These are phyloP conservation scores for Acanthamoeba royreba DNA, from an alignment of 208 protist species.

Conservation along the genomic window DNA sequence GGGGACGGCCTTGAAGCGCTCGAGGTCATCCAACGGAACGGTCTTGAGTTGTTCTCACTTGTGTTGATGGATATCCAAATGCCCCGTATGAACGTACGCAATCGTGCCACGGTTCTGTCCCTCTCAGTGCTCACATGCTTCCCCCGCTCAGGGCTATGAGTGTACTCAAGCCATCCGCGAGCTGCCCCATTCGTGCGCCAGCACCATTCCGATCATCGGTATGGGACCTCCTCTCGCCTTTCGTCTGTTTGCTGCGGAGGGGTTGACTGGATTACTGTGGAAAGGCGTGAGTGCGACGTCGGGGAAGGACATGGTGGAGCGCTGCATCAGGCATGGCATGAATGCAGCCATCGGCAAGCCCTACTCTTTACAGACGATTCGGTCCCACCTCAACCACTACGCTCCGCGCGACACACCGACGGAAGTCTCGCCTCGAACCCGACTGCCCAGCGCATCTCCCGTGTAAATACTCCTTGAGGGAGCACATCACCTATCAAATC, in stretches of 20 bases:
- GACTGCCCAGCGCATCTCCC: too few species aligned
- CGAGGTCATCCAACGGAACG: not conserved
- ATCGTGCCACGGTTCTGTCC: too few species aligned
- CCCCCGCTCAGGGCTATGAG: not conserved
- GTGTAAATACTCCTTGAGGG: too few species aligned
- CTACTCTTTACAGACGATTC: not conserved
- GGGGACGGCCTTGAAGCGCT: not conserved
- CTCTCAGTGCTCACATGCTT: too few species aligned
- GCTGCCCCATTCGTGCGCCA: not conserved
- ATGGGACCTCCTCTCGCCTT: too few species aligned
- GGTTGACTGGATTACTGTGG: too few species aligned
- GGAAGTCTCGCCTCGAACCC: too few species aligned
- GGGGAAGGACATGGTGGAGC: not conserved
- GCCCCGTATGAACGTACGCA: not conserved
- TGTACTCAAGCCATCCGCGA: not conserved
- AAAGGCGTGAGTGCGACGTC: conserved; percentile 10
- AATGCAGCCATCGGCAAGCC: conserved; percentile 33
- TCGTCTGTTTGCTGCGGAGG: too few species aligned
- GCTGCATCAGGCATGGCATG: not conserved
- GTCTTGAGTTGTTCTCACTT: not conserved
- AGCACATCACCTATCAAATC: too few species aligned
- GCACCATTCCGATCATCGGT: not conserved
- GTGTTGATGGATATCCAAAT: conserved; percentile 32
- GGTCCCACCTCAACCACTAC: not conserved
- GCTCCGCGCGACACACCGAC: not conserved